Conservation (phyloP, 176 grass and related monocot species). For the Eleusine indica region DNA sequence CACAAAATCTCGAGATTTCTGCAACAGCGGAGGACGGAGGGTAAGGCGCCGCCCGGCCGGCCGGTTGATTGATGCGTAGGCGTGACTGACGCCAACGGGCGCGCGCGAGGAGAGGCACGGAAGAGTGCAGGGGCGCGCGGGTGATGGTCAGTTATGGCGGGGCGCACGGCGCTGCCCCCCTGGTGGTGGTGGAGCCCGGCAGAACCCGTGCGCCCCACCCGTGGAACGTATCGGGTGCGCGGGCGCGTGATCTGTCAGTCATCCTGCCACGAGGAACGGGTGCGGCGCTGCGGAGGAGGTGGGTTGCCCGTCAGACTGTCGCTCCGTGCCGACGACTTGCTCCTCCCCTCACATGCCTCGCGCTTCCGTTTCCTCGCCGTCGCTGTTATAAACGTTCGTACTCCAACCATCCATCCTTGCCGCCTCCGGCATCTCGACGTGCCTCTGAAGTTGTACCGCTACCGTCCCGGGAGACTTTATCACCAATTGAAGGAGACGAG, state of each 20-base stretch:
- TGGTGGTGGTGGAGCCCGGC: background rate
- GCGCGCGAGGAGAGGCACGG: background rate
- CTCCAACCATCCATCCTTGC: background rate
- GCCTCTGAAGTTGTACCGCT: background rate
- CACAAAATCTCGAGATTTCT: background rate
- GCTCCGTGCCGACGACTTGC: background rate
- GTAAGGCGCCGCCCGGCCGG: background rate
- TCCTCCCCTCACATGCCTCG: background rate
- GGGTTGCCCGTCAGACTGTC: constrained; percentile 23
- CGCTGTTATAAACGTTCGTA: background rate
- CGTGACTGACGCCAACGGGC: no score
- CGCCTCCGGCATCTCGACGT: constrained; percentile 3
- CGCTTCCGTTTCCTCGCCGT: background rate
- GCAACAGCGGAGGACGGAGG: background rate
- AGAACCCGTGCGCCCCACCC: background rate
- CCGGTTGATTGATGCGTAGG: background rate
- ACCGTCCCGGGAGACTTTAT: background rate
- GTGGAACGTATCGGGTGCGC: background rate
- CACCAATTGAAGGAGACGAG: background rate
- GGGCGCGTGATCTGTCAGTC: constrained; percentile 31
- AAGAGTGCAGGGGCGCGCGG: background rate
- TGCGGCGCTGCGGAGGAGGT: background rate
- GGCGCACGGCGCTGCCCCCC: constrained; percentile 9
- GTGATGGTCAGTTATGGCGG: background rate
- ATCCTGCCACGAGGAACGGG: constrained; percentile 18